These are phyloP conservation scores for Stentor coeruleus DNA, from an alignment of 73 alveolate species.

Conservation along the genomic window DNA sequence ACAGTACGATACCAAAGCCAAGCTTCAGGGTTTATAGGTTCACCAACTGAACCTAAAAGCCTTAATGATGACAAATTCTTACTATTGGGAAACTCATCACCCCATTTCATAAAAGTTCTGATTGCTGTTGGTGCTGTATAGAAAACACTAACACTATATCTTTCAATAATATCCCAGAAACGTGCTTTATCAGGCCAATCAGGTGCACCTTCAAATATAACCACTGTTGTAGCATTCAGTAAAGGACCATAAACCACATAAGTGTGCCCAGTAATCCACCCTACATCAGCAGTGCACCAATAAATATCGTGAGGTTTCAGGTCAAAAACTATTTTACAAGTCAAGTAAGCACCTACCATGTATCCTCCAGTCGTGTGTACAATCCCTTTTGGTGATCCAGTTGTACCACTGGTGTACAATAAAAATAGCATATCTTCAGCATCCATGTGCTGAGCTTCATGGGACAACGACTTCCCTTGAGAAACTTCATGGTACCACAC, in stretches of 20 bases:
- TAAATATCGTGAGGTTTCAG: conserved; percentile 79
- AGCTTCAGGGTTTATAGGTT: conserved; percentile 56
- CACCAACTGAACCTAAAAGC: conserved; percentile 49
- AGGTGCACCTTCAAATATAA: conserved; percentile 99
- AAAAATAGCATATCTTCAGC: conserved; percentile 88
- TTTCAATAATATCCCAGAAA: conserved; percentile 77
- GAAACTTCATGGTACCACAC: conserved; percentile 24
- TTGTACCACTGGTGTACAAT: conserved; percentile 99
- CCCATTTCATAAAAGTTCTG: conserved; percentile 88
- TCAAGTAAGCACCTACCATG: not conserved
- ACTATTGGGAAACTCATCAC: conserved; percentile 79
- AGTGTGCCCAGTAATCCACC: conserved; percentile 99
- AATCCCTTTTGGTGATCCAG: conserved; percentile 98
- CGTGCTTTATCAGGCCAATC: conserved; percentile 93
- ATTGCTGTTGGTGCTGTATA: conserved; percentile 99
- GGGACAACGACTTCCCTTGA: not conserved
- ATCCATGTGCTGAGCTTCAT: conserved; percentile 40
- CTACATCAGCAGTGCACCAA: conserved; percentile 98
- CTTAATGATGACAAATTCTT: conserved; percentile 34
- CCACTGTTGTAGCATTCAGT: conserved; percentile 64
- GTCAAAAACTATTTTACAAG: conserved; percentile 82
- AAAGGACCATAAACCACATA: conserved; percentile 99
- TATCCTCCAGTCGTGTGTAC: conserved; percentile 46
- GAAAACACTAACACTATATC: conserved; percentile 86
- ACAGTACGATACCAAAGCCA: conserved; percentile 86